These are phyloP conservation scores for Trametes elegans DNA, from an alignment of 768 basidiomycete genomes.

Conservation along the genomic window DNA sequence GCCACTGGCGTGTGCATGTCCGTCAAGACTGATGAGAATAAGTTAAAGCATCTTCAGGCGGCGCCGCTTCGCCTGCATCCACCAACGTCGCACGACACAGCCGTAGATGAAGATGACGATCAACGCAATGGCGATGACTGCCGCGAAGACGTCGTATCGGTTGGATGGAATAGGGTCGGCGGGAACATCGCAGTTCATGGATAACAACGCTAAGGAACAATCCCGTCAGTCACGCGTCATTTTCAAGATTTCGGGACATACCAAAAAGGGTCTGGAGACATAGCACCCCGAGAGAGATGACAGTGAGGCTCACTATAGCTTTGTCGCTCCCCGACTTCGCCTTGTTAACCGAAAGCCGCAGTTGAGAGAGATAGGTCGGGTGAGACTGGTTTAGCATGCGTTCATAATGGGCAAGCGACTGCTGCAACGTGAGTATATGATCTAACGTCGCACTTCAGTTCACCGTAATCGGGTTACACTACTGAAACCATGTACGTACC, in stretches of 20 bases:
- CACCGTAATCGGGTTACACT: too few species aligned
- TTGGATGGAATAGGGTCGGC: constrained; percentile 31
- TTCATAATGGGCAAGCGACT: constrained; percentile 82
- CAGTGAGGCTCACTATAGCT: constrained; percentile 61
- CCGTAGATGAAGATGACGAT: constrained; percentile 46
- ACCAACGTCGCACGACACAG: constrained; percentile 59
- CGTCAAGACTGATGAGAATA: neutral
- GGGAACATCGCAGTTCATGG: constrained; percentile 67
- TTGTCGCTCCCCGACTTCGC: constrained; percentile 64
- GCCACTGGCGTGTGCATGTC: too few species aligned
- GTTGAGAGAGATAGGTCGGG: constrained; percentile 78
- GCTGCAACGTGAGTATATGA: constrained; percentile 86
- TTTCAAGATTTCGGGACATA: constrained; percentile 30
- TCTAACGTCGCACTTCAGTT: constrained; percentile 44
- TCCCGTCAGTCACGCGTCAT: too few species aligned
- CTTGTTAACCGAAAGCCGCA: constrained; percentile 58
- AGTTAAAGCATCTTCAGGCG: constrained; percentile 10
- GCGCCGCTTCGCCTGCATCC: constrained; percentile 50
- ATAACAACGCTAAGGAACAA: constrained; percentile 53
- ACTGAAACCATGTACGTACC: constrained; percentile 43
- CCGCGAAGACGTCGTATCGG: constrained; percentile 51
- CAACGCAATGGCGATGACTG: constrained; percentile 47
- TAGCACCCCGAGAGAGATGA: constrained; percentile 65
- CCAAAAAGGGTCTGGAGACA: constrained; percentile 61
- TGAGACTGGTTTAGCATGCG: constrained; percentile 86